Percentiles rank a stretch among this genome's conserved stretches.
Conservation (phyloP, 305 asterid genomes). For the Solanum aculeatissimum region DNA sequence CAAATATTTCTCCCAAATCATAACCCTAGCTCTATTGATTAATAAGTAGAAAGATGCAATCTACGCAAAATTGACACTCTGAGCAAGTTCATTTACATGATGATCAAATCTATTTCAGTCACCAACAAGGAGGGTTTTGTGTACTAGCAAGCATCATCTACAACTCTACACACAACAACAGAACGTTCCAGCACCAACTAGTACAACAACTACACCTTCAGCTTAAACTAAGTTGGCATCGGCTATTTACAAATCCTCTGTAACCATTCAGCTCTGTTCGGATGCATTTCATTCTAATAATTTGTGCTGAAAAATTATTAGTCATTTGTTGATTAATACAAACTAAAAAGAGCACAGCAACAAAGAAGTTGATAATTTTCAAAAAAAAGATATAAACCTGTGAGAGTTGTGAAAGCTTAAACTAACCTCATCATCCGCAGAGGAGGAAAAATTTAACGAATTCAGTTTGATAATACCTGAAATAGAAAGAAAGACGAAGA, state of each 20-base stretch:
- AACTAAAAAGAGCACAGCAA: not conserved
- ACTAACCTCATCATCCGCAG: conserved; percentile 12
- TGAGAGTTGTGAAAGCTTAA: not conserved
- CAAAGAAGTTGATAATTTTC: not conserved
- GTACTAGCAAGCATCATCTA: not conserved
- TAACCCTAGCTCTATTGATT: not conserved
- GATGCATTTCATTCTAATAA: not conserved
- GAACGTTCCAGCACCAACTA: not conserved
- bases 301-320: not conserved
- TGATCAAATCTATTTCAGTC: not conserved
- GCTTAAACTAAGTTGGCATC: not conserved
- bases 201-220: not conserved
- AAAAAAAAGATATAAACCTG: conserved; percentile 10
- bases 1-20: not conserved
- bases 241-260: not conserved
- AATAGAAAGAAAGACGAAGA: not conserved
- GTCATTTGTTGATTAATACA: not conserved
- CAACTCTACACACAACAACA: not conserved
- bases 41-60: not conserved
- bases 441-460: not conserved
- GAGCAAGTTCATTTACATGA: not conserved
- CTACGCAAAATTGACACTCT: not conserved
- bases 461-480: not conserved
- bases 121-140: not conserved
- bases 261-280: not conserved